Percentiles rank a stretch among this genome's conserved stretches.
phyloP scores from a whole-genome alignment of 2,329 filamentous ascomycete genomes.

The Clonostachys sp. region DNA sequence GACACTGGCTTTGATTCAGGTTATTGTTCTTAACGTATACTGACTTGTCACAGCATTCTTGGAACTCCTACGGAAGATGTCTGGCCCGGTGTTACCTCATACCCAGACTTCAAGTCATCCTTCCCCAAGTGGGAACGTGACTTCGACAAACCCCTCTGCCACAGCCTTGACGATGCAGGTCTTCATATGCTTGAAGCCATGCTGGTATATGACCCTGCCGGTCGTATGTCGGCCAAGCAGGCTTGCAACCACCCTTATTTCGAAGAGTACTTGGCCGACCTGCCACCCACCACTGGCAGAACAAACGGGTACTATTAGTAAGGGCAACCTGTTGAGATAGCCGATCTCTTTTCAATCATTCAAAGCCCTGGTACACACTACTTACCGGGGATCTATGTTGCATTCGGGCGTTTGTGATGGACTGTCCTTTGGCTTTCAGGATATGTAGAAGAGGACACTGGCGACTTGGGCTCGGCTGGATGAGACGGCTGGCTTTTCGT shows the following conservation, averaged over 20 bases:
- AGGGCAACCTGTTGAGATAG: too few relatives aligned
- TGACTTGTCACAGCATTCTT: constrained; percentile 48
- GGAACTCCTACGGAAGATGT: constrained; percentile 77
- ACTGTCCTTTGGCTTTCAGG: too few relatives aligned
- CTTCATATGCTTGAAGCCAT: constrained; percentile 65
- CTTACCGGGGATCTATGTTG: too few relatives aligned
- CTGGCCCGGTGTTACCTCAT: constrained; percentile 92
- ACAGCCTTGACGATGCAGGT: constrained; percentile 67
- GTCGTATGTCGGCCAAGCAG: constrained; percentile 85
- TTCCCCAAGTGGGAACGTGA: constrained; percentile 89
- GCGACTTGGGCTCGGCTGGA: too few relatives aligned
- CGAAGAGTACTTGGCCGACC: constrained; percentile 18
- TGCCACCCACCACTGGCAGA: too few relatives aligned
- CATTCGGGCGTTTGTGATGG: too few relatives aligned
- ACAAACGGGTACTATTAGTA: too few relatives aligned
- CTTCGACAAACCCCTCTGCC: constrained; percentile 59
- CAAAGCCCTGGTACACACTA: too few relatives aligned
- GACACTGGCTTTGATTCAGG: constrained; percentile 11
- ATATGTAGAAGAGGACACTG: too few relatives aligned
- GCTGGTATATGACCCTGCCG: constrained; percentile 83
- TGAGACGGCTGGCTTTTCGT: too few relatives aligned
- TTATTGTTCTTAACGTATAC: neutral
- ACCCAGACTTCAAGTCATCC: constrained; percentile 87
- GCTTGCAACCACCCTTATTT: constrained; percentile 85
- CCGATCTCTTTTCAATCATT: too few relatives aligned